Conservation (phyloP, 2,329 filamentous ascomycete species). For the Diaporthe vaccinii region DNA sequence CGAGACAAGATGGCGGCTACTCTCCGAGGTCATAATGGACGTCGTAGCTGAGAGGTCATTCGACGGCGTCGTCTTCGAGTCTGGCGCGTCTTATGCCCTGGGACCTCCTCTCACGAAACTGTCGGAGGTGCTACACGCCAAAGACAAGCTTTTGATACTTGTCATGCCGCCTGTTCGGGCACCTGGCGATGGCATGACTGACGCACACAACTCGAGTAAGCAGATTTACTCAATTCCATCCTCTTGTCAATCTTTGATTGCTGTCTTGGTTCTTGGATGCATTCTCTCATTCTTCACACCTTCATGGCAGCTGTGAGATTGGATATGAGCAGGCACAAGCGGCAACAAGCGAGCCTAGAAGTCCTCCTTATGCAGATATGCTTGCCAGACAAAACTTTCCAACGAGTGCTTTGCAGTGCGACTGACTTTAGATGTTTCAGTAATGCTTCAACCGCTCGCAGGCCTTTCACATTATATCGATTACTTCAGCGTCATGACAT, state of each 20-base stretch:
- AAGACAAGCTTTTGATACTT: conserved; percentile 42
- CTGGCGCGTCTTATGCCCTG: conserved; percentile 42
- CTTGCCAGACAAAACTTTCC: neutral
- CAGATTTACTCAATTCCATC: neutral
- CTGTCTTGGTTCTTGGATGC: neutral
- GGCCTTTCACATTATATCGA: conserved; percentile 41
- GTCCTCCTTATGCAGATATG: too few relatives aligned
- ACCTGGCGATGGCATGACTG: conserved; percentile 24
- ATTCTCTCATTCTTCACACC: neutral
- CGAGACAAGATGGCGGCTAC: conserved; percentile 42
- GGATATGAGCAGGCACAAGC: neutral
- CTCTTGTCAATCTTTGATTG: neutral
- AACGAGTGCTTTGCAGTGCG: neutral
- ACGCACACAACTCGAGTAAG: conserved; percentile 26
- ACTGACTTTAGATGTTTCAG: neutral
- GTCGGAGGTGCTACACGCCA: conserved; percentile 37
- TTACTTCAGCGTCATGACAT: conserved; percentile 45
- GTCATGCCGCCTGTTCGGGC: conserved; percentile 43
- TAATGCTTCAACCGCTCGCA: conserved; percentile 39
- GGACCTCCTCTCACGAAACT: conserved; percentile 38
- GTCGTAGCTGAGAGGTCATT: conserved; percentile 41
- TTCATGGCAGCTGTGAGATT: neutral
- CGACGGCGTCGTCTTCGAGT: conserved; percentile 45
- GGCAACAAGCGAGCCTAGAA: neutral
- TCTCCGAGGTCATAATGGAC: conserved; percentile 37